Base-by-base conservation (phyloP, 108 stramenopile species). In the Cafeteria roenbergensis region DNA sequence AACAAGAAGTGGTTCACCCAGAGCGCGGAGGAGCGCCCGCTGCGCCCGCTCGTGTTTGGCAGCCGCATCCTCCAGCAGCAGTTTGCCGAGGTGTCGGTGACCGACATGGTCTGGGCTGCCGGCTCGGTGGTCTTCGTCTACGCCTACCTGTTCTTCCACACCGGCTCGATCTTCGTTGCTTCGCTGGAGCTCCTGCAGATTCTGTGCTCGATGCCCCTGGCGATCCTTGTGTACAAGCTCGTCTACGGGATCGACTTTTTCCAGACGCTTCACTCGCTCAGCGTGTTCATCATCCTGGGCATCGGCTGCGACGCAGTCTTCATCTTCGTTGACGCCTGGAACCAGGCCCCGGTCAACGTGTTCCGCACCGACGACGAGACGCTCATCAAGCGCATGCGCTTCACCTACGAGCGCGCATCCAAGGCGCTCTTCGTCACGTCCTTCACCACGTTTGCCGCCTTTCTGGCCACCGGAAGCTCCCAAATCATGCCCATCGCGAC, bases 241-340 rank as follows among this genome's bases (percentile, higher is more conserved):
- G 34, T 75, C 37, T 42, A 64, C 34, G 37, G 55, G 34, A 42
- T 75, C 50, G 20, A 34, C 26, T 71, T 60, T 70, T 67, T 71
- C 54, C 59, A 37, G 27, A 50, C 29, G 34, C 33, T 75, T 20
- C 65, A 75, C 55, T 21, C 58, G 8, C 57, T 75, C 31, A 37
- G 38, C 27, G 31, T 75, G n/a, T 75, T 75, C 66, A 53, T 74
- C 34, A 51, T 74, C 22, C 63, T 69, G 6, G 73, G 73, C 21
- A 70, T 74, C 34, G 73, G 73, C 29, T 68, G 68, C 42, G 68
- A 74, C 54, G 69, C 69, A 42, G 37, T 71, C 29, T 26, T 38
- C 22, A 9, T 63, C 22, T 68, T 71, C 57, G 65, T 75, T 50
- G 73, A 73, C 48, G 68, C 68, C 25, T 70, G 32, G 29, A 48